Evolutionary conservation across 129 eudicot genomes (phyloP).

Genomic region (Sambucus nigra): DNA sequence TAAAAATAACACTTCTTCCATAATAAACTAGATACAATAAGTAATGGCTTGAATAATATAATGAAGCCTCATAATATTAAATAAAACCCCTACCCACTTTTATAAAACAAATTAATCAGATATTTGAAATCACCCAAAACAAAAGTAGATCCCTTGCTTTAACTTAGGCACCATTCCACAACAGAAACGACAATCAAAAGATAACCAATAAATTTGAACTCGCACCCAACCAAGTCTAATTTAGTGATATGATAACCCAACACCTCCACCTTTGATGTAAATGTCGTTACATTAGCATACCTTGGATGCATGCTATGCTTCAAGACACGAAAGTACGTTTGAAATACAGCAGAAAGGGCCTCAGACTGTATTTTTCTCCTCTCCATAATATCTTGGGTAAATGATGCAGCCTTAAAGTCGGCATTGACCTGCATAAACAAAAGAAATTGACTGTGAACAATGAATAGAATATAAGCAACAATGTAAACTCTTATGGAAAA

Average conservation of each 20-base stretch:
- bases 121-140: too few relatives aligned
- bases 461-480: not conserved
- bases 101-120: too few relatives aligned
- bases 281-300: constrained; percentile 18
- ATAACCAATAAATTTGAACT: not conserved
- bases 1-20: too few relatives aligned
- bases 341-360: constrained; percentile 66
- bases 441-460: not conserved
- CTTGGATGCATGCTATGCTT: constrained; percentile 57
- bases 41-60: too few relatives aligned
- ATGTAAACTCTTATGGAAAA: not conserved
- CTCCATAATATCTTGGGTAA: constrained; percentile 63
- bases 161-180: too few relatives aligned
- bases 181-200: not conserved
- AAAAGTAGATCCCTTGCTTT: too few relatives aligned
- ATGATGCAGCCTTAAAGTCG: constrained; percentile 78
- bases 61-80: too few relatives aligned
- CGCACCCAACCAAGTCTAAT: not conserved
- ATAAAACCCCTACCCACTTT: too few relatives aligned
- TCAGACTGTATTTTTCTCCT: constrained; percentile 62
- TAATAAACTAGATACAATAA: too few relatives aligned
- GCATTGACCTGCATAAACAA: constrained; percentile 62
- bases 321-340: constrained; percentile 67
- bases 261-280: not conserved
- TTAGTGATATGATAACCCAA: not conserved